phyloP scores from a whole-genome alignment of 192 early-diverging fungal genomes.

The Lunasporangiospora selenospora region DNA sequence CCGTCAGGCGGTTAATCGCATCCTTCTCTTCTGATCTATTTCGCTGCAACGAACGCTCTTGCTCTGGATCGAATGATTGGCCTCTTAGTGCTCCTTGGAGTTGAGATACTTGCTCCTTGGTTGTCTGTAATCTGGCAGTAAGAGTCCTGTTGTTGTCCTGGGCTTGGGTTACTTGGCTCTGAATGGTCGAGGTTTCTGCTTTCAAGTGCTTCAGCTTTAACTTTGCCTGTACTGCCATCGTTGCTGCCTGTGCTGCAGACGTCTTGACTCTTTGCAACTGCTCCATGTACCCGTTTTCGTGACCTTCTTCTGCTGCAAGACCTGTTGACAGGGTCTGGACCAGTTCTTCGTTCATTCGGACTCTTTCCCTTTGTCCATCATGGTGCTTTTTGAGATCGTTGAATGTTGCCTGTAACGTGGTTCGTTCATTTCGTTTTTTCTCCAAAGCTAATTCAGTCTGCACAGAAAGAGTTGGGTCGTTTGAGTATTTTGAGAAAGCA shows the following conservation, averaged over 20 bases:
- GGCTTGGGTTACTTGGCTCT: constrained; percentile 71
- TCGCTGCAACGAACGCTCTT: constrained; percentile 22
- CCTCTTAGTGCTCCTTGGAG: constrained; percentile 18
- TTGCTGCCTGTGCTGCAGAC: constrained; percentile 65
- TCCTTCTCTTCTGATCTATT: constrained; percentile 14
- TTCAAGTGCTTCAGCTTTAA: constrained; percentile 79
- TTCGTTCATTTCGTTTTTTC: constrained; percentile 48
- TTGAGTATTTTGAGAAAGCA: not conserved
- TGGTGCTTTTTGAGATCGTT: constrained; percentile 58
- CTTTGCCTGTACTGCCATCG: constrained; percentile 79
- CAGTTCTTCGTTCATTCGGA: constrained; percentile 79
- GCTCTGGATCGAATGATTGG: constrained; percentile 24
- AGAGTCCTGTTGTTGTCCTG: constrained; percentile 71
- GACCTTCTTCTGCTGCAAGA: constrained; percentile 86
- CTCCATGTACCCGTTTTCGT: constrained; percentile 96
- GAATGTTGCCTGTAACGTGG: constrained; percentile 50
- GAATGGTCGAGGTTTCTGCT: constrained; percentile 74
- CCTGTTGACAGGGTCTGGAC: constrained; percentile 95
- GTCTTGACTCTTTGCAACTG: constrained; percentile 87
- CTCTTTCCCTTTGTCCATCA: constrained; percentile 62
- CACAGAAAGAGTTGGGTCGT: not conserved
- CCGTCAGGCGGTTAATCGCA: constrained; percentile 4
- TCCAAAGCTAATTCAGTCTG: constrained; percentile 54
- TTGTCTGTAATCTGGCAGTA: constrained; percentile 46
- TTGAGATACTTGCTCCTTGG: constrained; percentile 27